Base-by-base conservation (phyloP, 2,329 filamentous ascomycete genomes). In the Colletotrichum sp. region DNA sequence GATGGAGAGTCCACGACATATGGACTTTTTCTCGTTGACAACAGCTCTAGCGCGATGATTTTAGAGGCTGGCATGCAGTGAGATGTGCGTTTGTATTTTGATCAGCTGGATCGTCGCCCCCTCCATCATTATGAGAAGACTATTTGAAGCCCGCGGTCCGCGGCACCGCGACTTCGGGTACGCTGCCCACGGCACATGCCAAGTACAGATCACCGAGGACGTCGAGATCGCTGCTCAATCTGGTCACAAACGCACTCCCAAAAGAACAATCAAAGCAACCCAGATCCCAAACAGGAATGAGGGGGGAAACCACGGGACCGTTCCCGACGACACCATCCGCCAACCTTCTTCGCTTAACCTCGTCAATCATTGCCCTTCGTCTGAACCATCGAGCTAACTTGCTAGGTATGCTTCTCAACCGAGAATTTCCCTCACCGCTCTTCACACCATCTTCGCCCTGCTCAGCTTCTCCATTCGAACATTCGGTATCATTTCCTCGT, bases 401-500 rank as follows among this genome's bases (percentile, higher is more conserved):
- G 15, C 24, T 8, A 26, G 5, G 36, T 55, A 18, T 64, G 28
- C 36, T 22, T 18, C 59, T 32, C 55, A 52, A 36, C 68, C 16
- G 68, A 52, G n/a, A 52, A 36, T 48, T 52, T 60, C 34, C 10
- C 64, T 68, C 73, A 69, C 73, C 73, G 73, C 59, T 22, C 59
- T 60, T 36, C 74, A 76, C 74, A 69, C 74, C 70, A 68, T 65
- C 70, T 76, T 74, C 39, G 44, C 55, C 55, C 39, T 59, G 28
- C 52, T 55, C n/a, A 36, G 39, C 24, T 48, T 16, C 28, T n/a
- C 26, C 65, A 36, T 30, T 60, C 24, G 63, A 59, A 6, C 6
- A 22, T 26, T 48, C 39, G 22, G 32, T 57, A 39, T 26, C n/a
- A 18, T 44, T 68, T 34, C 34, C 70, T 69, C 65, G 57, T 72